A percentile compares a stretch with the other conserved stretches of the same genome.
These are phyloP conservation scores for Penicillium nordicum DNA, from an alignment of 2,329 filamentous ascomycete genomes.

Conservation along the genomic window DNA sequence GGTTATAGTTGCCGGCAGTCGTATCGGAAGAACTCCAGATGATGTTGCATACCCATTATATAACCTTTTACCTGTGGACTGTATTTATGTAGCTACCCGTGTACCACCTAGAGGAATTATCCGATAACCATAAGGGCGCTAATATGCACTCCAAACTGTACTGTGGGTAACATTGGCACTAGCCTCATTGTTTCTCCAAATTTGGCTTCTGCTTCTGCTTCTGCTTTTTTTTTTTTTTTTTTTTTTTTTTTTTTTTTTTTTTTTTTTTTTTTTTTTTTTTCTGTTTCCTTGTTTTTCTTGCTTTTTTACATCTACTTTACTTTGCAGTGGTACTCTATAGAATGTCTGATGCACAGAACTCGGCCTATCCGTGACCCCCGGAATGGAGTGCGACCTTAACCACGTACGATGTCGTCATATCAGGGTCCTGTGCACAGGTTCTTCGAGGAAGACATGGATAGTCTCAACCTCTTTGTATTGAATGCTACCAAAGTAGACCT, in stretches of 20 bases:
- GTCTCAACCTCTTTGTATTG: background rate
- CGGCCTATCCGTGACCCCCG: background rate
- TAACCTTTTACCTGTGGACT: background rate
- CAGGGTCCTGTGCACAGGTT: constrained; percentile 10
- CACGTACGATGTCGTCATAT: constrained; percentile 15
- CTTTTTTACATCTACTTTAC: background rate
- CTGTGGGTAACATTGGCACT: constrained; percentile 18
- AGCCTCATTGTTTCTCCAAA: background rate
- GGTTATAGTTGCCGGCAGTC: constrained; percentile 5
- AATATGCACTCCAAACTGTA: constrained; percentile 5
- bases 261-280: background rate
- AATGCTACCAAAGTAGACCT: background rate
- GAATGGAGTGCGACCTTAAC: constrained; percentile 10
- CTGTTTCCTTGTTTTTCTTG: constrained; percentile 1
- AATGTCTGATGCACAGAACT: constrained; percentile 13
- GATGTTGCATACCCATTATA: constrained; percentile 17
- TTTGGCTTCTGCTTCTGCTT: constrained; percentile 1
- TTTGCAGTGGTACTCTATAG: constrained; percentile 8
- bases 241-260: background rate
- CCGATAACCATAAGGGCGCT: constrained; percentile 13
- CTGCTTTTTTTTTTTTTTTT: background rate
- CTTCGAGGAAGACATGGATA: background rate
- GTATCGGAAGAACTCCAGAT: constrained; percentile 17
- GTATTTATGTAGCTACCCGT: constrained; percentile 16
- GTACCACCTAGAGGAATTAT: constrained; percentile 21